Evolutionary conservation across 2,329 filamentous ascomycete genomes (phyloP).

Genomic region (Helotiales sp.): DNA sequence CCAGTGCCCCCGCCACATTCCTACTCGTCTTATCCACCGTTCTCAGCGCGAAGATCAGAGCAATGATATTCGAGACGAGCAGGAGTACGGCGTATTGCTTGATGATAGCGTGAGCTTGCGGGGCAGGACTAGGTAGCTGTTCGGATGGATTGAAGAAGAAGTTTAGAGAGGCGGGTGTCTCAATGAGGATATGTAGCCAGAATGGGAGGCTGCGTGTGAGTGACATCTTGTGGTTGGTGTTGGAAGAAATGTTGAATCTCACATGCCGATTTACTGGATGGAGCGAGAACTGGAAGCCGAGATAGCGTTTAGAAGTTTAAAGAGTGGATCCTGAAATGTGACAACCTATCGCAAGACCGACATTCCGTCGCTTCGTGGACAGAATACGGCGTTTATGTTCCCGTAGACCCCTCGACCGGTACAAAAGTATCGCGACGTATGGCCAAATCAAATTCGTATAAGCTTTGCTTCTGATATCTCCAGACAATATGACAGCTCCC

Average conservation of each 20-base stretch:
- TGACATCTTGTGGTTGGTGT: neutral
- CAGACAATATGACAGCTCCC: neutral
- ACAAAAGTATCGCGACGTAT: too few relatives aligned
- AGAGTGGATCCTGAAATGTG: too few relatives aligned
- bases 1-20: slow-evolving; percentile 36
- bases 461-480: too few relatives aligned
- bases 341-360: too few relatives aligned
- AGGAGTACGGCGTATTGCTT: slow-evolving; percentile 41
- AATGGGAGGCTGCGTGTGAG: slow-evolving; percentile 23
- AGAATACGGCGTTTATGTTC: too few relatives aligned
- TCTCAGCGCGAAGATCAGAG: slow-evolving; percentile 33
- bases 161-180: slow-evolving; percentile 38
- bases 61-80: slow-evolving; percentile 36
- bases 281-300: too few relatives aligned
- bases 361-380: too few relatives aligned
- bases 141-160: slow-evolving; percentile 38
- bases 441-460: too few relatives aligned
- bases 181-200: slow-evolving; percentile 37
- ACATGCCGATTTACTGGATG: too few relatives aligned
- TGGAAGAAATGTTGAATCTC: too few relatives aligned
- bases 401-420: too few relatives aligned
- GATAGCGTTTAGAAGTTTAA: too few relatives aligned
- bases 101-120: slow-evolving; percentile 38
- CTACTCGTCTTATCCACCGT: slow-evolving; percentile 31
- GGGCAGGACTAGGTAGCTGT: slow-evolving; percentile 33